Evolutionary conservation across 2,329 filamentous ascomycete genomes (phyloP), one percentile per base, ranked within the genome.

Genomic region (Ophiostoma populinum): DNA sequence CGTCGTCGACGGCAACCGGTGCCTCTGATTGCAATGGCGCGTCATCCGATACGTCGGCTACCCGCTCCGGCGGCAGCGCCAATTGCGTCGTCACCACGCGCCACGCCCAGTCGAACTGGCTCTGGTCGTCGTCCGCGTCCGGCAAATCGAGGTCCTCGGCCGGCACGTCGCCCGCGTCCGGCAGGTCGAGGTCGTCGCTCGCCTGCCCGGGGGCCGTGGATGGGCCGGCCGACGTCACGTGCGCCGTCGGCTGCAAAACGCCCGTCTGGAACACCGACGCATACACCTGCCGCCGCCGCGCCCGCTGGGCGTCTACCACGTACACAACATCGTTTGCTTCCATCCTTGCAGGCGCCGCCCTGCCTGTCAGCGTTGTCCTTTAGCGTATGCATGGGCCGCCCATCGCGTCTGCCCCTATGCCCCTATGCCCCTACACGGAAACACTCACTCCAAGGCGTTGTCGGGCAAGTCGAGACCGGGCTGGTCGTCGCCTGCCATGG

Each of bases 61-160:
- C 55, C 28, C 67, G 64, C 9, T 65, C 66, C n/a, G 60, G 51
- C 7, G 70, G 67, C 17, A 76, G 57, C 31, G 62, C 59, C 30
- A 77, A 65, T 22, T 57, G 58, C 18, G 65, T 59, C 12, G 70
- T 75, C 40, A 75, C 70, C 19, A 59, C 54, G 47, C 71, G 65
- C 73, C 73, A 77, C 39, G 71, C 68, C 42, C 65, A 56, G 47
- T 75, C 68, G 60, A 65, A 74, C 42, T 59, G 60, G 36, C 62
- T 57, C 52, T 75, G 71, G 43, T 72, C 62, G 40, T 57, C 53
- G 7, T n/a, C n/a, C n/a, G 22, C 26, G 4, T 27, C n/a, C n/a
- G n/a, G n/a, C n/a, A n/a, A n/a, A n/a, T n/a, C n/a, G n/a, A n/a
- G n/a, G n/a, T n/a, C n/a, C n/a, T n/a, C n/a, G n/a, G n/a, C n/a